phyloP scores from a whole-genome alignment of 345 rosid species.

The Excoecaria cochinchinensis region DNA sequence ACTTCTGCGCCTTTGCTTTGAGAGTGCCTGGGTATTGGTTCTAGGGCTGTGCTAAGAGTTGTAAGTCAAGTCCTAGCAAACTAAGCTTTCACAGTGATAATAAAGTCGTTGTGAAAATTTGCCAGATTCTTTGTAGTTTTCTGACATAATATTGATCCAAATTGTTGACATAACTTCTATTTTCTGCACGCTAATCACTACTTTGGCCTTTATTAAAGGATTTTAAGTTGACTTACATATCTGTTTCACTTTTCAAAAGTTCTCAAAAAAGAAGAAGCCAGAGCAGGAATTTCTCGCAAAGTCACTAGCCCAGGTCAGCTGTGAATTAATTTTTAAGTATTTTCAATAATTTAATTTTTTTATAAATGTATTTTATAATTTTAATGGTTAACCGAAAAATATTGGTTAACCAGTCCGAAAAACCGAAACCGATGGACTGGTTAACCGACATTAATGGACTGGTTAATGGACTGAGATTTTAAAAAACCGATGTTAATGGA shows the following conservation, averaged over 20 bases:
- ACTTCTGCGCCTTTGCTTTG: neutral
- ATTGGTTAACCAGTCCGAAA: no score
- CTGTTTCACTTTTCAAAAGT: constrained; percentile 34
- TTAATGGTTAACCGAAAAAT: no score
- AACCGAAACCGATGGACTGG: no score
- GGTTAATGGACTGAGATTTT: no score
- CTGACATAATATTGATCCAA: neutral
- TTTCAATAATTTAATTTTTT: no score
- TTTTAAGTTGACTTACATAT: neutral
- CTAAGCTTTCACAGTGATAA: neutral
- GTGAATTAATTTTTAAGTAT: no score
- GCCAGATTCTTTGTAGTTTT: neutral
- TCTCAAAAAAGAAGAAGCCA: constrained; percentile 79
- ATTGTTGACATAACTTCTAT: neutral
- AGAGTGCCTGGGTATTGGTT: neutral
- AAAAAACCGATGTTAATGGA: no score
- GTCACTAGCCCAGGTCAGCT: constrained; percentile 40
- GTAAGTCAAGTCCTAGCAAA: neutral
- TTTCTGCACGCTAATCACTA: neutral
- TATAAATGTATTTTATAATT: no score
- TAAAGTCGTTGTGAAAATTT: no score
- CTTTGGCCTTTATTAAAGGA: constrained; percentile 1
- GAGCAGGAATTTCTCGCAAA: constrained; percentile 55
- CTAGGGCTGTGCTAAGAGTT: neutral
- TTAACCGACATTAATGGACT: no score